Evolutionary conservation across 2,329 filamentous ascomycete species (phyloP), one percentile per base, ranked within the genome.

Genomic region (Pseudocercospora eumusae): DNA sequence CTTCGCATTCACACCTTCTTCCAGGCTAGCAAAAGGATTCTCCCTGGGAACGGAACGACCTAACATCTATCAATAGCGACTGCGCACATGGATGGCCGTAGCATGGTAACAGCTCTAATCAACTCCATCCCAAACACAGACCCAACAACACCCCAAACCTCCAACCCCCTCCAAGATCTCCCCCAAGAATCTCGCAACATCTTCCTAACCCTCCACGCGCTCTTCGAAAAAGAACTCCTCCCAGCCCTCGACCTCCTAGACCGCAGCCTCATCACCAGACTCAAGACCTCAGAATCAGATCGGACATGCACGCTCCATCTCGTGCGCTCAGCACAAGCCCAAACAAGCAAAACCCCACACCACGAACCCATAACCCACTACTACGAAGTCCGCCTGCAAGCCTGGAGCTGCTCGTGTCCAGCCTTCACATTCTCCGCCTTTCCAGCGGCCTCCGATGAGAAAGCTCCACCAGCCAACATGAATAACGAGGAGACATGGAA

Each of bases 361-460:
- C 42, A 75, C 75, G 40, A 71, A 73, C 61, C 66, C 33, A 57
- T 64, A 53, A 66, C n/a, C n/a, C n/a, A 60, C 56, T 93, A 96
- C 76, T 96, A 97, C 76, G 81, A 90, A 69, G 90, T 98, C 15
- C 85, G 88, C 9, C 82, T 93, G 1, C 69, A 75, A 0, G 86
- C 88, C 1, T 98, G 95, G 95, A 92, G 89, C 75, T 99, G 95
- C 76, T 91, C 86, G 0, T 99, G 95, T 78, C 89, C 92, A 3
- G 88, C 87, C 1, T 98, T 98, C 75, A 83, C 88, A 0, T 88
- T 96, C 65, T 81, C 88, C 20, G 84, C 88, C 2, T 93, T 92
- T 68, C 75, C 79, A 2, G 75, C 76, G 18, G 55, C 40, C 28
- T 31, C 7, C 10, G 28, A 31, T 11, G 28, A 31, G 4, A n/a